These are phyloP conservation scores for Ceratocystis colombiana DNA, from an alignment of 2,329 filamentous ascomycete genomes.

Conservation along the genomic window DNA sequence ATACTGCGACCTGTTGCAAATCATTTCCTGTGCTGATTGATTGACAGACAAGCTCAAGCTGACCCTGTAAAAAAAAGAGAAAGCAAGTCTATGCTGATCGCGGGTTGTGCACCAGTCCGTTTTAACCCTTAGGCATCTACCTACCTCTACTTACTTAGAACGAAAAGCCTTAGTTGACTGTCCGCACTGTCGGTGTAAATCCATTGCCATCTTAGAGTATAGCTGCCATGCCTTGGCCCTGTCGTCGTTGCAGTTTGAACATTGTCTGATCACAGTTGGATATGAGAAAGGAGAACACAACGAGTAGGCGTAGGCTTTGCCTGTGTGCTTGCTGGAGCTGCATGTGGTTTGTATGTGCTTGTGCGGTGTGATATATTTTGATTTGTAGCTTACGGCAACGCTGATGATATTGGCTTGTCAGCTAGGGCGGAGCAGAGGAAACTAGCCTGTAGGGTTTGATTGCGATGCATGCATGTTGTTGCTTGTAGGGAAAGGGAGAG, in stretches of 20 bases:
- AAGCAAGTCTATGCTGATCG: background rate
- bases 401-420: no score
- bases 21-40: conserved; percentile 1
- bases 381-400: no score
- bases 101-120: background rate
- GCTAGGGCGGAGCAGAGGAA: no score
- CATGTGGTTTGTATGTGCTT: no score
- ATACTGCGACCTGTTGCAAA: background rate
- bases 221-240: background rate
- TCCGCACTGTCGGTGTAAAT: background rate
- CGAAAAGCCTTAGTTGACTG: background rate
- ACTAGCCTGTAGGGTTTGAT: no score
- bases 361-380: no score
- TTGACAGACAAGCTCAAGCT: background rate
- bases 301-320: background rate
- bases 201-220: background rate
- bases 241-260: background rate
- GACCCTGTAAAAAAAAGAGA: background rate
- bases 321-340: background rate
- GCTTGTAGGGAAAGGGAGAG: no score
- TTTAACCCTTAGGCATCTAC: background rate
- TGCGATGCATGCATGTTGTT: background rate
- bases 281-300: background rate
- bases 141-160: background rate
- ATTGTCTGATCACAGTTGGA: no score